phyloP scores from a whole-genome alignment of 2,329 filamentous ascomycete genomes.

The Fusarium sarcochroum region DNA sequence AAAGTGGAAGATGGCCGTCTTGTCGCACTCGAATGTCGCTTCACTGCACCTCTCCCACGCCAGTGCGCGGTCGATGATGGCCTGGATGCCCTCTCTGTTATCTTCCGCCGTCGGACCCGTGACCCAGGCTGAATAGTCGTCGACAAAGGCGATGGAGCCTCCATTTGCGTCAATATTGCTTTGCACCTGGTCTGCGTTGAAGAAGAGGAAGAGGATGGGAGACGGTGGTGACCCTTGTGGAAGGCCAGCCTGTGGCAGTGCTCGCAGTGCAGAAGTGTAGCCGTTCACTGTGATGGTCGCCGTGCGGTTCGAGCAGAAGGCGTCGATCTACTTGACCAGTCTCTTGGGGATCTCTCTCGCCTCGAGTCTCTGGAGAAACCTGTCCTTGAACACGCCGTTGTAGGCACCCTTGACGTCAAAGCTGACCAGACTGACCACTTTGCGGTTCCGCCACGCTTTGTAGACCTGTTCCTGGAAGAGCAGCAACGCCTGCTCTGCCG shows the following conservation, averaged over 20 bases:
- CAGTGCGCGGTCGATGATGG: not conserved
- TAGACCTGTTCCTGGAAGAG: too few relatives aligned
- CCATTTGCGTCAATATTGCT: not conserved
- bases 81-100: constrained; percentile 4
- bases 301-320: too few relatives aligned
- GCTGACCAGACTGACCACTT: too few relatives aligned
- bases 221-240: constrained; percentile 6
- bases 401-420: too few relatives aligned
- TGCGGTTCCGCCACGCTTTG: too few relatives aligned
- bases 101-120: not conserved
- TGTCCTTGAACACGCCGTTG: too few relatives aligned
- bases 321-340: too few relatives aligned
- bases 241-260: not conserved
- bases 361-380: too few relatives aligned
- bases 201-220: constrained; percentile 2
- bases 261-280: not conserved
- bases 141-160: not conserved
- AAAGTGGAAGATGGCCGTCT: not conserved
- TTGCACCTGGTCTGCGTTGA: constrained; percentile 13
- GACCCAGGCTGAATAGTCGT: constrained; percentile 5
- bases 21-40: not conserved
- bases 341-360: too few relatives aligned
- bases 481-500: too few relatives aligned
- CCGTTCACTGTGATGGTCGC: not conserved
- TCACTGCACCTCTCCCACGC: not conserved